Evolutionary conservation across 345 rosid species (phyloP).

Genomic region (Diplotaxis tenuifolia): DNA sequence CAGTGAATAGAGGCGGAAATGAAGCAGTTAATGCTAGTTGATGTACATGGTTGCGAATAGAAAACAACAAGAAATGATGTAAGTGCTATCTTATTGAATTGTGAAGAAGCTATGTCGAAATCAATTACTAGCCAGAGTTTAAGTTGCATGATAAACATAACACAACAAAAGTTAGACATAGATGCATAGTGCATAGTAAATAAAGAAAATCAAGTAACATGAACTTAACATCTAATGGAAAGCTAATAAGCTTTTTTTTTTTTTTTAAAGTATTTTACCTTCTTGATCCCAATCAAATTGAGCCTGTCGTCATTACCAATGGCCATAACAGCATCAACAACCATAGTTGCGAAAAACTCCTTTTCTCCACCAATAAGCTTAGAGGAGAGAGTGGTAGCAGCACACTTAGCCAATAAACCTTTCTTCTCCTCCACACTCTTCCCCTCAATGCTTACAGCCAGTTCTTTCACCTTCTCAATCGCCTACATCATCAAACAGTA

Average conservation of each 20-base stretch:
- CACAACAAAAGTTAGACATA: background rate
- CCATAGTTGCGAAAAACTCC: slow-evolving; percentile 91
- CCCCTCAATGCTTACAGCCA: slow-evolving; percentile 90
- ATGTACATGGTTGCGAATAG: background rate
- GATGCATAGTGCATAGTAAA: background rate
- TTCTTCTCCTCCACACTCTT: slow-evolving; percentile 92
- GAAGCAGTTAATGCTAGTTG: background rate
- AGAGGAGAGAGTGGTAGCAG: slow-evolving; percentile 92
- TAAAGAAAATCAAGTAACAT: background rate
- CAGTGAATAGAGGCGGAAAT: background rate
- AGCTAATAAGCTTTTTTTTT: background rate
- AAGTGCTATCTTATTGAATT: background rate
- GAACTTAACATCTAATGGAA: background rate
- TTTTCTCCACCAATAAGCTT: slow-evolving; percentile 98
- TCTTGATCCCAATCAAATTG: slow-evolving; percentile 89
- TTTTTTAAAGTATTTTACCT: slow-evolving; percentile 45
- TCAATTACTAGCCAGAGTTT: background rate
- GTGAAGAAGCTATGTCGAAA: background rate
- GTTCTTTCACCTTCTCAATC: slow-evolving; percentile 72
- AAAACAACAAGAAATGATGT: background rate
- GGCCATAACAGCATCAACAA: slow-evolving; percentile 90
- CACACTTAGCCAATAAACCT: slow-evolving; percentile 78
- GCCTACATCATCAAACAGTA: slow-evolving; percentile 46
- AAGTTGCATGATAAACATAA: background rate
- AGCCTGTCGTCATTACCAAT: slow-evolving; percentile 82